Evolutionary conservation across 345 rosid genomes (phyloP).

Genomic region (Citrus australasica): DNA sequence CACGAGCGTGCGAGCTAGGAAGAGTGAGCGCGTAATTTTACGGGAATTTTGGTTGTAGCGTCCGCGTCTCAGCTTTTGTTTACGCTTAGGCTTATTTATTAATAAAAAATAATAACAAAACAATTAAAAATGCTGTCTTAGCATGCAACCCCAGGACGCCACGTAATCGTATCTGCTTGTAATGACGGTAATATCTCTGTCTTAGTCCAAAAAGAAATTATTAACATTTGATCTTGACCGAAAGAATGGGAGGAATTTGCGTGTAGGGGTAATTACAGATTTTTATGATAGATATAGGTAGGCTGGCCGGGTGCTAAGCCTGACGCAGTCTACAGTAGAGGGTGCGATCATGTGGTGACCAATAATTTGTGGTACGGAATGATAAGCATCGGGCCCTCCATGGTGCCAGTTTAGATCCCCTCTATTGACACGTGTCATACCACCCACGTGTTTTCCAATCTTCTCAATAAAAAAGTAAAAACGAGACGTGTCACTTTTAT

Average conservation of each 20-base stretch:
- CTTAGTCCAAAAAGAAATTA: too few relatives aligned
- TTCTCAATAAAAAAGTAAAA: too few relatives aligned
- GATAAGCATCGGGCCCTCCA: not conserved
- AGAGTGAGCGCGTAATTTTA: not conserved
- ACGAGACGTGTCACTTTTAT: not conserved
- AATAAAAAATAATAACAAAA: not conserved
- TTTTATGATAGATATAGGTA: not conserved
- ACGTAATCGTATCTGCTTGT: conserved; percentile 3
- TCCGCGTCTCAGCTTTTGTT: conserved; percentile 14
- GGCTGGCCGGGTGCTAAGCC: too few relatives aligned
- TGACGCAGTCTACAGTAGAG: not conserved
- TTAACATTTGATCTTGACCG: too few relatives aligned
- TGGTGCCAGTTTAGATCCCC: not conserved
- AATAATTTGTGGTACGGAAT: conserved; percentile 10
- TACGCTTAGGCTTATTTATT: not conserved
- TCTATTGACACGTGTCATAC: not conserved
- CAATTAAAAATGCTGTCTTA: not conserved
- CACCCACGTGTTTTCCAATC: not conserved
- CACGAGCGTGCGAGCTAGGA: not conserved
- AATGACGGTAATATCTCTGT: not conserved
- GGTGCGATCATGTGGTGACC: not conserved
- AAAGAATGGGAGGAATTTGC: not conserved
- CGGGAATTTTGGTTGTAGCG: not conserved
- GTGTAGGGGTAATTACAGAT: not conserved
- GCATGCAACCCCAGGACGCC: conserved; percentile 26